Percentiles rank a stretch among this genome's conserved stretches.
These are phyloP conservation scores for Suillus discolor DNA, from an alignment of 768 basidiomycete species.

Conservation along the genomic window DNA sequence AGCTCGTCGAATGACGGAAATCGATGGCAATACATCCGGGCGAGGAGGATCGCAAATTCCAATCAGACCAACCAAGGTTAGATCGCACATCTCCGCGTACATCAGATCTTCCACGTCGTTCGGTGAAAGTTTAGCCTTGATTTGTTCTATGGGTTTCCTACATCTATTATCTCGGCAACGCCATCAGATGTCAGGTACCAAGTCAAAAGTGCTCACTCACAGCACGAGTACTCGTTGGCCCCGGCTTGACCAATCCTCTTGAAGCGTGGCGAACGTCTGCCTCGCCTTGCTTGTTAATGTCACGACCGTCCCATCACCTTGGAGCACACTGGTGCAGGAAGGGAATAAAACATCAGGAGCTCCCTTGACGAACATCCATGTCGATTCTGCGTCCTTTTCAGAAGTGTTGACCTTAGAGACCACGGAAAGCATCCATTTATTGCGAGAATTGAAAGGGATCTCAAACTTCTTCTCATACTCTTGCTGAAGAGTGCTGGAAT, in stretches of 20 bases:
- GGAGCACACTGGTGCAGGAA: conserved; percentile 29
- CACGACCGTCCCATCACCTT: conserved; percentile 26
- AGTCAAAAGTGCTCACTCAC: conserved; percentile 10
- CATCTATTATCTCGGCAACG: conserved; percentile 1
- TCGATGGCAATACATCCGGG: conserved; percentile 45
- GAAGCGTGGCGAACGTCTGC: conserved; percentile 18
- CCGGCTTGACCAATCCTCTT: conserved; percentile 40
- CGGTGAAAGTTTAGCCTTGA: conserved; percentile 15
- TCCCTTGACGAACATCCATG: conserved; percentile 48
- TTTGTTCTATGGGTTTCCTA: conserved; percentile 3
- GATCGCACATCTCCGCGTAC: conserved; percentile 32
- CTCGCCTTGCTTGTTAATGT: conserved; percentile 21
- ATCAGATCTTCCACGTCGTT: conserved; percentile 33
- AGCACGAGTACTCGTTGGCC: conserved; percentile 52
- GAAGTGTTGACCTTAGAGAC: conserved; percentile 19
- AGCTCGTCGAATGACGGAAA: conserved; percentile 45
- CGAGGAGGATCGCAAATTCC: conserved; percentile 54
- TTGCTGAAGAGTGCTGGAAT: conserved; percentile 10
- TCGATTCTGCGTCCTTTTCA: conserved; percentile 4
- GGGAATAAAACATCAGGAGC: conserved; percentile 52
- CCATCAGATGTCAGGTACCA: not conserved
- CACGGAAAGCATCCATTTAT: conserved; percentile 54
- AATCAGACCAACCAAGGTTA: conserved; percentile 48
- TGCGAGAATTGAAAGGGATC: conserved; percentile 43
- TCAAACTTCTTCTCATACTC: conserved; percentile 16